phyloP scores from a whole-genome alignment of 805 yeast species.

The Zygoascus ofunaensis region DNA sequence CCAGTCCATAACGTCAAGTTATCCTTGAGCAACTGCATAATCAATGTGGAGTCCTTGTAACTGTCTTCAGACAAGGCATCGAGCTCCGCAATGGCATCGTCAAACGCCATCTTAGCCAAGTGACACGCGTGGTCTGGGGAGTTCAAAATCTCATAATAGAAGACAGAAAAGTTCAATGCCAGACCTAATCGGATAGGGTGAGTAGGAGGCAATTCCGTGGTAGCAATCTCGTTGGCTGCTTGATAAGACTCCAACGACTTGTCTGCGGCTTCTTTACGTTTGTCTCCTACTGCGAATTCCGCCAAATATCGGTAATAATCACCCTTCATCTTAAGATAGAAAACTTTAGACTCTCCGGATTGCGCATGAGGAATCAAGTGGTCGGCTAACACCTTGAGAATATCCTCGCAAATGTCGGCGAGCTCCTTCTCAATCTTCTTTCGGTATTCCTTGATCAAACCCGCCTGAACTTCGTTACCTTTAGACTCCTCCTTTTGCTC shows the following conservation, averaged over 20 bases:
- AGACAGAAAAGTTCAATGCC: slow-evolving; percentile 95
- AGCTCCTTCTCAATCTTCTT: slow-evolving; percentile 89
- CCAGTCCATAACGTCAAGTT: slow-evolving; percentile 86
- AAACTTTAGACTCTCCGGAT: slow-evolving; percentile 95
- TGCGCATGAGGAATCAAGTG: slow-evolving; percentile 91
- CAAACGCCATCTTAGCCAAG: slow-evolving; percentile 97
- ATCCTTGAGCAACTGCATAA: slow-evolving; percentile 98
- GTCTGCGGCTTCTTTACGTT: slow-evolving; percentile 87
- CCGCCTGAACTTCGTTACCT: slow-evolving; percentile 85
- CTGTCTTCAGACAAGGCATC: slow-evolving; percentile 97
- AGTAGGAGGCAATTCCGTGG: slow-evolving; percentile 94
- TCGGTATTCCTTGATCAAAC: slow-evolving; percentile 88
- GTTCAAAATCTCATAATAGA: slow-evolving; percentile 95
- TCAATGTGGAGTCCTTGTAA: slow-evolving; percentile 95
- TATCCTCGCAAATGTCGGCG: slow-evolving; percentile 88
- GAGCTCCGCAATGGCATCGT: slow-evolving; percentile 97
- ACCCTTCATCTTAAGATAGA: slow-evolving; percentile 99
- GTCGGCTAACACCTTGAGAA: slow-evolving; percentile 74
- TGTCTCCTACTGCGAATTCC: slow-evolving; percentile 86
- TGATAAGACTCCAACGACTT: slow-evolving; percentile 90
- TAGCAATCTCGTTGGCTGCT: slow-evolving; percentile 94
- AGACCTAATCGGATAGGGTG: slow-evolving; percentile 97
- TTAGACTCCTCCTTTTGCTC: slow-evolving; percentile 97
- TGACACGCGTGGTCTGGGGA: slow-evolving; percentile 99
- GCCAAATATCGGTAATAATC: slow-evolving; percentile 99